Conservation (phyloP, 306 rosid genomes). For the Cercis canadensis region DNA sequence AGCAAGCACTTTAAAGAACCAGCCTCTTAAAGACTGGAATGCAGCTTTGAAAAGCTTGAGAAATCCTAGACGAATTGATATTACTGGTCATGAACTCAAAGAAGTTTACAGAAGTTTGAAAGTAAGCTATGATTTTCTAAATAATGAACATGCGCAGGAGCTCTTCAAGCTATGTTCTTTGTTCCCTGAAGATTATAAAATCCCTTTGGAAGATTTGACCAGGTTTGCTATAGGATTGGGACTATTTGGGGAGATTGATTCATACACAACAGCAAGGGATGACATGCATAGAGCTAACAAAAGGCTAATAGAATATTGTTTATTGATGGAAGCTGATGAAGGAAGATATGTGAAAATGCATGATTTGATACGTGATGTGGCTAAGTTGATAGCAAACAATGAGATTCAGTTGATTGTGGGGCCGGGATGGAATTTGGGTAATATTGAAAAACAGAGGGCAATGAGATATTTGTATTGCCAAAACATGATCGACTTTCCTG, state of each 20-base stretch:
- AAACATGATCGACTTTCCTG: background rate
- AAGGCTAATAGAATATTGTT: background rate
- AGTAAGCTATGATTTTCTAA: background rate
- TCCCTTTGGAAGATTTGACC: background rate
- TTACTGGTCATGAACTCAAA: background rate
- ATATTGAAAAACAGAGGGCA: background rate
- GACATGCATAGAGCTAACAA: background rate
- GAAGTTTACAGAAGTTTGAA: background rate
- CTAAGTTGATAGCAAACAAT: background rate
- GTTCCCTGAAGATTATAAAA: slow-evolving; percentile 7
- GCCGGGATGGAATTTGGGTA: no score
- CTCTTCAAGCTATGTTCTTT: background rate
- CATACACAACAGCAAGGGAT: background rate
- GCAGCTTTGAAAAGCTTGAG: background rate
- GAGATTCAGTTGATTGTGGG: background rate
- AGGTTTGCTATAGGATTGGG: background rate
- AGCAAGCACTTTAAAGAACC: background rate
- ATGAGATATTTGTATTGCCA: background rate
- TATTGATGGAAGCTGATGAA: accelerated
- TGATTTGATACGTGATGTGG: background rate
- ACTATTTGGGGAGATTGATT: background rate
- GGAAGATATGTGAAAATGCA: background rate
- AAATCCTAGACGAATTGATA: no score
- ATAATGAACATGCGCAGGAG: background rate
- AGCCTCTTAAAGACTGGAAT: background rate